Evolutionary conservation across 2,329 filamentous ascomycete species (phyloP).

Genomic region (Diplodia corticola): DNA sequence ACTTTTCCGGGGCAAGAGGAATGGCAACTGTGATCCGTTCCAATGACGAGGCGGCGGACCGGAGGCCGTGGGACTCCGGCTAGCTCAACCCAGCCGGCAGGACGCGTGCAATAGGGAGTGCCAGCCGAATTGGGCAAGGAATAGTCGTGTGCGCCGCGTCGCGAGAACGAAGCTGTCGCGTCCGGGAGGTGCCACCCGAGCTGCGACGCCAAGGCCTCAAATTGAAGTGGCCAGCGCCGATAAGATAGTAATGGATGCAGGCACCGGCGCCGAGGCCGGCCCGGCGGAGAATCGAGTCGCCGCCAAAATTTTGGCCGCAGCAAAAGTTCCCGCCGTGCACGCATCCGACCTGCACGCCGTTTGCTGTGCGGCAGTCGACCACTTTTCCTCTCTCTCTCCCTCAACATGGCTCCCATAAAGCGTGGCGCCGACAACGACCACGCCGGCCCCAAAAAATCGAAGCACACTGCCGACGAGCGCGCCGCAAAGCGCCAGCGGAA

Average conservation of each 20-base stretch:
- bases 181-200: conserved; percentile 6
- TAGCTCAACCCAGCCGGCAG: neutral
- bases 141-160: conserved; percentile 9
- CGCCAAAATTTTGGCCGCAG: conserved; percentile 22
- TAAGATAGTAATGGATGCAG: conserved; percentile 5
- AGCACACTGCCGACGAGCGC: conserved; percentile 32
- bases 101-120: neutral
- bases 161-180: conserved; percentile 16
- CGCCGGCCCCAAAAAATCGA: conserved; percentile 35
- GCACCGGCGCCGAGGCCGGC: conserved; percentile 15
- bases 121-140: neutral
- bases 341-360: conserved; percentile 15
- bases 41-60: neutral
- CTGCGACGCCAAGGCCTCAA: neutral
- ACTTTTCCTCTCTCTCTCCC: neutral
- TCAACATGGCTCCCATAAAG: conserved; percentile 49
- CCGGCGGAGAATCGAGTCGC: conserved; percentile 21
- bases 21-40: neutral
- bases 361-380: neutral
- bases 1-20: neutral
- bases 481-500: conserved; percentile 41
- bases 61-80: neutral
- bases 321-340: conserved; percentile 14
- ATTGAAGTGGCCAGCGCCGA: neutral
- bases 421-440: conserved; percentile 45